Evolutionary conservation across 1,284 basidiomycete genomes (phyloP), one percentile per base, ranked within the genome.

Genomic region (Rugosomyces carneus): DNA sequence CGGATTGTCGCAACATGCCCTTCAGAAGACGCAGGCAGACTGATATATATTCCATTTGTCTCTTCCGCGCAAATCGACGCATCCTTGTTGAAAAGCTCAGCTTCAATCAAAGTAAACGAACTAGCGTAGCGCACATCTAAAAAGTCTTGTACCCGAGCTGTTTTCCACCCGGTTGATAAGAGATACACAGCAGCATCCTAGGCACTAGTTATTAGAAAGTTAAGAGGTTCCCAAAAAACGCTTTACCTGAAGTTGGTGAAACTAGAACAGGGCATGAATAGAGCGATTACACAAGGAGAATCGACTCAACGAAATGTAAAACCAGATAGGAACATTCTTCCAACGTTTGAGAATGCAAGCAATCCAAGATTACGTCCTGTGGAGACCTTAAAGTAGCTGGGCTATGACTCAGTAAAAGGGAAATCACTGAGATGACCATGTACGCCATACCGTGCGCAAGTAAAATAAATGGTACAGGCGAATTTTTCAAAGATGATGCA

Each of bases 171-270:
- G 19, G 42, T 35, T 11, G 45, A 34, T 31, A 23, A 3, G n/a
- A 49, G 37, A 35, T 47, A 52, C 4, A 37, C 10, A 13, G 36
- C 40, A 19, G 35, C 46, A 18, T 40, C 32, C 40, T 51, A 37
- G 6, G 16, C 5, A 16, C 4, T 8, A 19, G 8, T 19, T 37
- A n/a, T n/a, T n/a, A n/a, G n/a, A n/a, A n/a, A n/a, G n/a, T n/a
- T n/a, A n/a, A n/a, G n/a, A n/a, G n/a, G n/a, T n/a, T n/a, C n/a
- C n/a, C n/a, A n/a, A n/a, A n/a, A n/a, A n/a, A n/a, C n/a, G n/a
- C n/a, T n/a, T 18, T 19, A 49, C 41, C 39, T 50, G 42, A 16
- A 53, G 35, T 36, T 40, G 42, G 27, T 45, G 41, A 32, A 47
- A 47, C 35, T 45, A 19, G 26, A 20, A n/a, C n/a, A n/a, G n/a